Conservation (phyloP, 805 yeast genomes). For the Metschnikowia santaceciliae region DNA sequence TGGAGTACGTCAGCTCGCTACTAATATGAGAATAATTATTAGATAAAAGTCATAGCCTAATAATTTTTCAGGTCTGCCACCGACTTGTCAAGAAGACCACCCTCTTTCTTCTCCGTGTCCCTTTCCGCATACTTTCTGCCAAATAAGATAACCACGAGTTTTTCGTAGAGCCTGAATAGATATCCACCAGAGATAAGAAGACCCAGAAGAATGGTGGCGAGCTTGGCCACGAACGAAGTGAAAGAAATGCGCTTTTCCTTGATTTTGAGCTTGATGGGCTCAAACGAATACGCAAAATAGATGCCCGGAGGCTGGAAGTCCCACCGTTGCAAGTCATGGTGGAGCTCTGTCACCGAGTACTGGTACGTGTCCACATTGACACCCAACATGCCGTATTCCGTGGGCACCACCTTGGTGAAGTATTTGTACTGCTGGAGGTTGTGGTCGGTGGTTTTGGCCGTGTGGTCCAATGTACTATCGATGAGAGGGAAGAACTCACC, state of each 20-base stretch:
- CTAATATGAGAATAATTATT: background rate
- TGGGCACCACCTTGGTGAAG: slow-evolving; percentile 77
- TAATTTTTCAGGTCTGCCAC: slow-evolving; percentile 7
- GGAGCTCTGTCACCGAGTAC: slow-evolving; percentile 65
- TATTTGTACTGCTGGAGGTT: slow-evolving; percentile 57
- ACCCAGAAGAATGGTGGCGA: slow-evolving; percentile 83
- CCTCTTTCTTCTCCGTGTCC: slow-evolving; percentile 43
- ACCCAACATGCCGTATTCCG: slow-evolving; percentile 69
- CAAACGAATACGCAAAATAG: slow-evolving; percentile 80
- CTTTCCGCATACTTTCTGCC: slow-evolving; percentile 55
- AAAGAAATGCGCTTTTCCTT: slow-evolving; percentile 74
- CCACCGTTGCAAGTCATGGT: slow-evolving; percentile 19
- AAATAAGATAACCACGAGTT: slow-evolving; percentile 43
- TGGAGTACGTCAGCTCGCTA: background rate
- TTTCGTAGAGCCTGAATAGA: slow-evolving; percentile 55
- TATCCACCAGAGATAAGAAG: slow-evolving; percentile 66
- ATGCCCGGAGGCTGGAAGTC: slow-evolving; percentile 61
- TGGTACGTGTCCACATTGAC: slow-evolving; percentile 75
- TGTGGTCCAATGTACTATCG: slow-evolving; percentile 81
- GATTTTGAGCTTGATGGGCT: slow-evolving; percentile 70
- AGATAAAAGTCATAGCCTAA: background rate
- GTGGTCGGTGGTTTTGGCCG: slow-evolving; percentile 54
- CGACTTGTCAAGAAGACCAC: slow-evolving; percentile 27
- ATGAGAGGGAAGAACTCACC: slow-evolving; percentile 87
- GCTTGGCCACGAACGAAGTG: slow-evolving; percentile 67